Percentiles rank a stretch among this genome's conserved stretches.
Evolutionary conservation across 345 rosid species (phyloP).

Genomic region (Salix caprea): DNA sequence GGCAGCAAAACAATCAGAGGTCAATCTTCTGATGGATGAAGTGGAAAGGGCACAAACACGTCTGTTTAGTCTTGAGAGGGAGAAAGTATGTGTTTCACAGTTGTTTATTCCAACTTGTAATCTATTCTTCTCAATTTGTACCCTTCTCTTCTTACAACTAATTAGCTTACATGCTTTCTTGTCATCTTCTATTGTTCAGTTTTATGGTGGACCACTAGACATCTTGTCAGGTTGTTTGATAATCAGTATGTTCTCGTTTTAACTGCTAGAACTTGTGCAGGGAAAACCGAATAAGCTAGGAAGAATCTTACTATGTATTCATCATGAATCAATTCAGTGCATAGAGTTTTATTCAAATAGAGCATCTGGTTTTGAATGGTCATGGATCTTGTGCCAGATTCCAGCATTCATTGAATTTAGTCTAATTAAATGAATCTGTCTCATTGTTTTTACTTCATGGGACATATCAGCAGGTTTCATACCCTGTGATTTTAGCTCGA

Average conservation of each 20-base stretch:
- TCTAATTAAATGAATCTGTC: no score
- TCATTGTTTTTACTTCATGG: no score
- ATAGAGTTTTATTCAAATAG: background rate
- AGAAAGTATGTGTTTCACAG: conserved; percentile 49
- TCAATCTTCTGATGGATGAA: conserved; percentile 95
- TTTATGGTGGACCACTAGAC: background rate
- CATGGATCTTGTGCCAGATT: no score
- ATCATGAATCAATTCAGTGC: background rate
- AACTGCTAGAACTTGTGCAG: background rate
- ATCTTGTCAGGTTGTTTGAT: background rate
- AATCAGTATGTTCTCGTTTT: background rate
- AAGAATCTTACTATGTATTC: background rate
- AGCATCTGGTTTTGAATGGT: no score
- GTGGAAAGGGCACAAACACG: conserved; percentile 98
- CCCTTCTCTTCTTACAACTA: no score
- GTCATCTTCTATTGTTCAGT: background rate
- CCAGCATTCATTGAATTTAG: no score
- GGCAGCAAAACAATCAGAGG: conserved; percentile 91
- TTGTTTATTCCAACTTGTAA: background rate
- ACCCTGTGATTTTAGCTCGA: no score
- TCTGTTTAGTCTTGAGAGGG: conserved; percentile 90
- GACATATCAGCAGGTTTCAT: no score
- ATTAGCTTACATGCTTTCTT: background rate
- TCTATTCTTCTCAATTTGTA: no score
- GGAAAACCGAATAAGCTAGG: background rate